These are phyloP conservation scores for Quercus engelmannii DNA, from an alignment of 306 rosid species.

Conservation along the genomic window DNA sequence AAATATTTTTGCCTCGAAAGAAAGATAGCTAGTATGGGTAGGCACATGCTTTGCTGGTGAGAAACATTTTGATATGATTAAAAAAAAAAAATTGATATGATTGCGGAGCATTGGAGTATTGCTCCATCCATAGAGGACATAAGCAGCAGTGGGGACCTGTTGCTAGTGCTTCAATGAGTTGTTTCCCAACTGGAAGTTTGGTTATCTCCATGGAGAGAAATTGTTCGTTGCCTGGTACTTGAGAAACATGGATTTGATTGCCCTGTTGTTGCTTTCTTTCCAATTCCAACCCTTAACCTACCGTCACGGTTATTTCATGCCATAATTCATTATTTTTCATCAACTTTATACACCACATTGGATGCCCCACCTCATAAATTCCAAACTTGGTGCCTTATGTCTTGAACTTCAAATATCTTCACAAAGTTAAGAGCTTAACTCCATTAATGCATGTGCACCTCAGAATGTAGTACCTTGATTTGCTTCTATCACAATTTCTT, in stretches of 20 bases:
- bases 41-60: slow-evolving; percentile 56
- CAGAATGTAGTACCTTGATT: neutral
- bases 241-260: slow-evolving; percentile 76
- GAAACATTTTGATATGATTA: slow-evolving; percentile 32
- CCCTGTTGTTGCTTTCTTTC: slow-evolving; percentile 46
- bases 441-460: neutral
- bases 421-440: neutral
- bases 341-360: neutral
- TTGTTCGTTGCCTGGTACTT: slow-evolving; percentile 39
- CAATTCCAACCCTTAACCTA: slow-evolving; percentile 3
- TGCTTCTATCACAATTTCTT: no score
- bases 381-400: neutral
- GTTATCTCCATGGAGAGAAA: slow-evolving; percentile 30
- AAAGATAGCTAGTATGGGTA: slow-evolving; percentile 49
- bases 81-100: slow-evolving; percentile 20
- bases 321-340: slow-evolving; percentile 11
- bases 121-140: slow-evolving; percentile 46
- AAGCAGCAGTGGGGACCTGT: slow-evolving; percentile 37
- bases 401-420: slow-evolving; percentile 21
- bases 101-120: slow-evolving; percentile 28
- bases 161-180: slow-evolving; percentile 68
- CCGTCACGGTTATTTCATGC: neutral
- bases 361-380: neutral
- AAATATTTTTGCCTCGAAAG: slow-evolving; percentile 10
- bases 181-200: slow-evolving; percentile 64